Base-by-base conservation (phyloP, 2,329 filamentous ascomycete genomes). In the Aspergillus carbonarius region DNA sequence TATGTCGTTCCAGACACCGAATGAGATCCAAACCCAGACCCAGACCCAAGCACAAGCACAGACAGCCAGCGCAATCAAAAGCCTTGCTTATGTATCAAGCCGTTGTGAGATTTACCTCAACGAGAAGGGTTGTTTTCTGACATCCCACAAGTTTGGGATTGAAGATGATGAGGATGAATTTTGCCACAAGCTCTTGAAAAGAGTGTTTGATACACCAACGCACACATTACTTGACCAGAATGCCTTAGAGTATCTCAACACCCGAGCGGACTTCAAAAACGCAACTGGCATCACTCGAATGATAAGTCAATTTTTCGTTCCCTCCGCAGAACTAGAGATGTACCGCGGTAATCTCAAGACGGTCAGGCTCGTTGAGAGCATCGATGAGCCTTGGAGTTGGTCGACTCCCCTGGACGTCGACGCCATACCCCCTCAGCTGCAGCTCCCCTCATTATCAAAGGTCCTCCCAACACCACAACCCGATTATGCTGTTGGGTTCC, bases 401-500 rank as follows among this genome's bases (percentile, higher is more conserved):
- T 46, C 40, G 2, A n/a, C 40, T 46, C 25, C 40, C 2, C 40
- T 46, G 9, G 18, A 46, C 17, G 18, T 15, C 12, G 20, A 25
- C 9, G 3, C 40, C 1, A 46, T 9, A 13, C 9, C 4, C 8
- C 40, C 39, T 18, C 39, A 20, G 20, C 7, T 18, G 20, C 1
- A 27, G 4, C 15, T 15, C 12, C 5, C 5, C 12, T 13, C 35
- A 37, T 37, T 15, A 13, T 17, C 1, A 8, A 5, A 37, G 1
- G 1, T 1, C 8, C 56, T 54, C 1, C 56, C 56, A 18, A 9
- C 34, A 13, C 51, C 51, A 18, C 50, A 34, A 18, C 56, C 56
- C 13, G 44, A 58, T n/a, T 42, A 49, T 46, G 39, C 56, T n/a
- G 50, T 44, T 9, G 56, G 56, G 7, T 58, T 58, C 32, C 4